phyloP scores from a whole-genome alignment of 768 basidiomycete species.

The Gyrodon lividus region DNA sequence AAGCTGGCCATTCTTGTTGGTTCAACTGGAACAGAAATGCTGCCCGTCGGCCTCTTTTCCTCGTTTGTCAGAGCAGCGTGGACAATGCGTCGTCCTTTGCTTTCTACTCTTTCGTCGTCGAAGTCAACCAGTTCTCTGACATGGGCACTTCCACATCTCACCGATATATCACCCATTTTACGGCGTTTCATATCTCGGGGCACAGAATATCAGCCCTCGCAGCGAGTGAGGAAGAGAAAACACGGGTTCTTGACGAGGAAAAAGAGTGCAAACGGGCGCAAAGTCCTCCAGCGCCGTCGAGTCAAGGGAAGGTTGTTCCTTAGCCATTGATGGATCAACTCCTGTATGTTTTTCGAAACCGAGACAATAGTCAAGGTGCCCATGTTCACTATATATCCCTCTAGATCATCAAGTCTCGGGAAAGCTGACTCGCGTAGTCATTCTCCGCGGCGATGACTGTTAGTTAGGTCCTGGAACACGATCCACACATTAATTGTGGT shows the following conservation, averaged over 20 bases:
- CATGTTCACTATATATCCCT: no score
- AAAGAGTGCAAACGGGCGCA: slow-evolving; percentile 65
- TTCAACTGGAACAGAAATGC: no score
- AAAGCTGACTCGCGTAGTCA: no score
- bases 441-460: no score
- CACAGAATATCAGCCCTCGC: slow-evolving; percentile 95
- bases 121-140: slow-evolving; percentile 15
- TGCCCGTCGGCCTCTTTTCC: slow-evolving; percentile 16
- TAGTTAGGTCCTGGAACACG: no score
- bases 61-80: slow-evolving; percentile 23
- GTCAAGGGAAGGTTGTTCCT: slow-evolving; percentile 78
- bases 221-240: slow-evolving; percentile 88
- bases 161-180: slow-evolving; percentile 16
- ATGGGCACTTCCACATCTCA: slow-evolving; percentile 21
- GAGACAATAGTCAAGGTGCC: no score
- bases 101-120: slow-evolving; percentile 1
- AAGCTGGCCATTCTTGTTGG: no score
- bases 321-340: slow-evolving; percentile 55
- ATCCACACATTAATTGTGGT: no score
- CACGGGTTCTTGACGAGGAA: slow-evolving; percentile 87
- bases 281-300: slow-evolving; percentile 65
- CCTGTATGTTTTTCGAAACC: slow-evolving; percentile 11
- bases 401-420: no score
- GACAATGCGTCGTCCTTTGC: slow-evolving; percentile 17
- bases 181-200: slow-evolving; percentile 69